Base-by-base conservation (phyloP, 805 yeast species). In the Lachancea dasiensis region DNA sequence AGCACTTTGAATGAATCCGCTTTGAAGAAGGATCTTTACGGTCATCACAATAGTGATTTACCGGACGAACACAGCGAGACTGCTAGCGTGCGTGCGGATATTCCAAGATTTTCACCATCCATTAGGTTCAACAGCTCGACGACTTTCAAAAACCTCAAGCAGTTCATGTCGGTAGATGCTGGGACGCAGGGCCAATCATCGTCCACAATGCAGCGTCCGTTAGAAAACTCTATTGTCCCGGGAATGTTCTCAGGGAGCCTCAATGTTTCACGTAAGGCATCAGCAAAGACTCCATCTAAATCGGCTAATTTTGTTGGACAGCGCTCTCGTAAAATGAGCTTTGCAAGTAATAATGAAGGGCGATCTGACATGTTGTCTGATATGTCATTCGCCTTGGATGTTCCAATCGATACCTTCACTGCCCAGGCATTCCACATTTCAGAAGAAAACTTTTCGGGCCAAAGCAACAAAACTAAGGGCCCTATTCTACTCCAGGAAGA, bases 401-500 rank as follows among this genome's bases (percentile, higher is more conserved):
- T 58, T 20, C 58, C 60, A 10, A 45, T 54, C 3, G 38, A 47
- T 20, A 49, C 53, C 6, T 50, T 44, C 27, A 52, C 56, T 10
- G 63, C 63, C 2, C 56, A 56, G 27, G 60, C 58, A 7, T 42
- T 58, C n/a, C 45, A 46, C n/a, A 38, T 58, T 9, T 45, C 58
- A 4, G 48, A 44, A 14, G 46, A 42, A 5, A 41, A 38, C 19
- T 33, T 42, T 11, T 34, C 42, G 7, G 50, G 43, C 17, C 43
- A 43, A 19, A 27, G 42, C 18, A 34, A 32, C 11, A 23, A 30
- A 9, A 14, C 25, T 10, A 27, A 31, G 21, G n/a, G 22, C 19
- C 36, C 27, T 7, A 22, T 30, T 16, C 14, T 31, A 17, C 30
- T 16, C 9, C 37, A 38, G 13, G 30, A 22, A 20, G 37, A 38